A percentile compares a stretch with the other conserved stretches of the same genome.
phyloP scores from a whole-genome alignment of 1,284 basidiomycete genomes.

The Leccinum proliferum region DNA sequence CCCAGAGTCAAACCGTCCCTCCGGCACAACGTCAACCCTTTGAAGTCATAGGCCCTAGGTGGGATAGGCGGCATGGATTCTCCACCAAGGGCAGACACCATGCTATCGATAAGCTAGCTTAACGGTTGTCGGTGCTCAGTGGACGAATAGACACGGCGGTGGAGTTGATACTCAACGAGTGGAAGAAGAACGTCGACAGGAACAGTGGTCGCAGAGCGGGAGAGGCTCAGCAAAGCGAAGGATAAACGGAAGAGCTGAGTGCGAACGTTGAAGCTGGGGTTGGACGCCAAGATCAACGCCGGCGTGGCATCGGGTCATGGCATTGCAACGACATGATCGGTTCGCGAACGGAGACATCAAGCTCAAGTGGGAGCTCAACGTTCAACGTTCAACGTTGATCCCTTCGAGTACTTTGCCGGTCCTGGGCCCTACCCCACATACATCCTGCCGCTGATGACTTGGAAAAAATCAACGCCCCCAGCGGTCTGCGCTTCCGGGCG shows the following conservation, averaged over 20 bases:
- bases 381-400: too few relatives aligned
- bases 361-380: slow-evolving; percentile 14
- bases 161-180: slow-evolving; percentile 59
- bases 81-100: slow-evolving; percentile 19
- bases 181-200: slow-evolving; percentile 74
- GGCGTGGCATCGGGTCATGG: slow-evolving; percentile 33
- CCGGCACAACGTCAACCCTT: slow-evolving; percentile 45
- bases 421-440: too few relatives aligned
- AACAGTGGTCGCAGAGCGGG: slow-evolving; percentile 83
- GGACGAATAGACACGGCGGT: slow-evolving; percentile 77
- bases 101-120: slow-evolving; percentile 54
- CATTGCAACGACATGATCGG: slow-evolving; percentile 31
- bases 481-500: too few relatives aligned
- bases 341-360: slow-evolving; percentile 33
- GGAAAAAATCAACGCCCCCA: too few relatives aligned
- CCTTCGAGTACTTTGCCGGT: too few relatives aligned
- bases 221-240: slow-evolving; percentile 66
- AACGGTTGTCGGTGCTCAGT: slow-evolving; percentile 68
- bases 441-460: too few relatives aligned
- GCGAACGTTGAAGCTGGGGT: slow-evolving; percentile 37
- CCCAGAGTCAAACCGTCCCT: slow-evolving; percentile 29
- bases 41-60: slow-evolving; percentile 53
- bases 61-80: slow-evolving; percentile 69
- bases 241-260: slow-evolving; percentile 75
- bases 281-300: slow-evolving; percentile 41